Evolutionary conservation across 139 green algal genomes (phyloP), one percentile per base, ranked within the genome.

Genomic region (Haematococcus lacustris): DNA sequence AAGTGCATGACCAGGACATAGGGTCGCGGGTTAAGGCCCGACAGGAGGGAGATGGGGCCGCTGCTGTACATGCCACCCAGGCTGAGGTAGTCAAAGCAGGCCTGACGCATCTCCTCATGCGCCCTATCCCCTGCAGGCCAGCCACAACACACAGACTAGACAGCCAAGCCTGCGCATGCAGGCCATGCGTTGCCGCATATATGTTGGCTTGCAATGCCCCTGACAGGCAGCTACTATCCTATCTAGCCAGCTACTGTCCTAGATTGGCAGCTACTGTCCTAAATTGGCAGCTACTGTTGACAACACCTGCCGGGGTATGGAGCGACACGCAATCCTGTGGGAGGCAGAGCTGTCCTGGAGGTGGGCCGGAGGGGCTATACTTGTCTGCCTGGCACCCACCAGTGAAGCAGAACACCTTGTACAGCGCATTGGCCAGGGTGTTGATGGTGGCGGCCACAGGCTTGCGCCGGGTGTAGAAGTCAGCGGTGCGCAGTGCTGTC

Each of bases 71-170:
- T 81, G 69, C 95, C 95, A 21, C 95, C 95, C 28, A 94, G 85
- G 0, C 78, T 75, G 39, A 99, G 86, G 86, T 98, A 98, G 77
- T 98, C 90, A 73, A 99, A 99, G 86, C 95, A 98, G 1, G 94
- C 94, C 61, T 92, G 82, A 4, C 92, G 84, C 95, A 99, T 98
- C 78, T 96, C 93, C 74, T 97, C 91, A 59, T 99, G 93, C 21
- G 93, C 91, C 6, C 84, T 51, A 61, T 86, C 76, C 34, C 84
- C 86, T 66, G 78, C 35, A 38, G n/a, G n/a, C n/a, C n/a, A n/a
- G n/a, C n/a, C n/a, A n/a, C n/a, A n/a, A n/a, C n/a, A n/a, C n/a
- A n/a, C n/a, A n/a, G n/a, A n/a, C n/a, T n/a, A n/a, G n/a, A n/a
- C n/a, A n/a, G n/a, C n/a, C n/a, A n/a, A n/a, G n/a, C 47, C 47